phyloP scores from a whole-genome alignment of 768 basidiomycete genomes.

The Boletus barrowsii region DNA sequence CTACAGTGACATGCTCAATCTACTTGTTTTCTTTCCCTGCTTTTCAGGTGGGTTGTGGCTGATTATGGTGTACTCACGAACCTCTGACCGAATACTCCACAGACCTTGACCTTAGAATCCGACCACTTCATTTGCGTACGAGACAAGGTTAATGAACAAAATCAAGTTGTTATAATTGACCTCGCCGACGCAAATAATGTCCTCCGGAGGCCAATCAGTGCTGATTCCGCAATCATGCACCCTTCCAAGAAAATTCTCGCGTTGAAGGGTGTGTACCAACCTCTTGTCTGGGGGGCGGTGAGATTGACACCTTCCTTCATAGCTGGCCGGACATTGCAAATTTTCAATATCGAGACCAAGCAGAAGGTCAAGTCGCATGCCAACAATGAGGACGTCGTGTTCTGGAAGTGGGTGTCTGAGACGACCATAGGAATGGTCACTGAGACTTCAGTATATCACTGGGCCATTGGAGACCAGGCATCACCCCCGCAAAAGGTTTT shows the following conservation, averaged over 20 bases:
- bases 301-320: slow-evolving; percentile 9
- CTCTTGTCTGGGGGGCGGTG: not conserved
- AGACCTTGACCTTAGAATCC: slow-evolving; percentile 94
- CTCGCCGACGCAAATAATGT: slow-evolving; percentile 97
- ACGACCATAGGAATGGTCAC: slow-evolving; percentile 94
- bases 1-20: slow-evolving; percentile 14
- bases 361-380: slow-evolving; percentile 95
- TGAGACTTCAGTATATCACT: slow-evolving; percentile 89
- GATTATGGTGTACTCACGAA: not conserved
- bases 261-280: slow-evolving; percentile 61
- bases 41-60: slow-evolving; percentile 19
- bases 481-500: slow-evolving; percentile 90
- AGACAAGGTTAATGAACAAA: slow-evolving; percentile 91
- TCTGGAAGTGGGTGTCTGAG: slow-evolving; percentile 98
- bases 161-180: slow-evolving; percentile 99
- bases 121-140: slow-evolving; percentile 98
- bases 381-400: slow-evolving; percentile 91
- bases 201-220: slow-evolving; percentile 89
- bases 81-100: slow-evolving; percentile 5
- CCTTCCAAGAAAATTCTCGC: slow-evolving; percentile 95
- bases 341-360: slow-evolving; percentile 98
- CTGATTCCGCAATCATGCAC: slow-evolving; percentile 99
- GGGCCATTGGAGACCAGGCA: slow-evolving; percentile 73
- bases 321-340: slow-evolving; percentile 94
- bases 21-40: not conserved